Evolutionary conservation across 306 rosid genomes (phyloP), one percentile per base, ranked within the genome.

Genomic region (Oxytropis ochrocephala): DNA sequence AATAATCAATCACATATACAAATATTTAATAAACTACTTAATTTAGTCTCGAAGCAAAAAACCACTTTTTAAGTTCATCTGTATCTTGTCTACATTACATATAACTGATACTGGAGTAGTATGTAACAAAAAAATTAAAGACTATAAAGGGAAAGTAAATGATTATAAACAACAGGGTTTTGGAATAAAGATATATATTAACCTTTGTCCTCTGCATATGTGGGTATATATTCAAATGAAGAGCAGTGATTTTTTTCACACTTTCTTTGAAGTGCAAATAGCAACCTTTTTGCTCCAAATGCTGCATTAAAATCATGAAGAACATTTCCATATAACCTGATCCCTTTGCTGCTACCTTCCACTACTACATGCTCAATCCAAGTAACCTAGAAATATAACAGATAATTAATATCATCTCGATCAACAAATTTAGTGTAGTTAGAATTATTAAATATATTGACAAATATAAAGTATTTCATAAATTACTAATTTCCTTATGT

Each of bases 281-380:
- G 44, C 94, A 94, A 90, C 72, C 86, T 64, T 38, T 82, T 74
- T 7, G 94, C 96, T 69, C 94, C 94, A 72, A 73, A 90, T n/a
- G n/a, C n/a, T 1, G 87, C 85, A 5, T 39, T 18, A 27, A 9
- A 65, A 18, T 70, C 24, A 39, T 43, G 58, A 9, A 82, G 47
- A 44, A 84, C 76, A 75, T 73, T 82, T 42, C 88, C 72, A 10
- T 74, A 85, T 7, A 76, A 81, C 38, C 64, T 42, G 39, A 76
- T 76, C 11, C 74, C 47, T 38, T 78, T 83, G 14, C 27, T 67
- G 65, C 12, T 77, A 11, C 85, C 88, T 36, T 85, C 85, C 46
- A 87, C 88, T 60, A 78, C 71, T 24, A 85, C 86, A 52, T 85
- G 96, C 54, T 90, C 96, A 19, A 84, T 67, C 94, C 94, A 90